These are phyloP conservation scores for Fremontodendron californicum DNA, from an alignment of 345 rosid genomes.

Conservation along the genomic window DNA sequence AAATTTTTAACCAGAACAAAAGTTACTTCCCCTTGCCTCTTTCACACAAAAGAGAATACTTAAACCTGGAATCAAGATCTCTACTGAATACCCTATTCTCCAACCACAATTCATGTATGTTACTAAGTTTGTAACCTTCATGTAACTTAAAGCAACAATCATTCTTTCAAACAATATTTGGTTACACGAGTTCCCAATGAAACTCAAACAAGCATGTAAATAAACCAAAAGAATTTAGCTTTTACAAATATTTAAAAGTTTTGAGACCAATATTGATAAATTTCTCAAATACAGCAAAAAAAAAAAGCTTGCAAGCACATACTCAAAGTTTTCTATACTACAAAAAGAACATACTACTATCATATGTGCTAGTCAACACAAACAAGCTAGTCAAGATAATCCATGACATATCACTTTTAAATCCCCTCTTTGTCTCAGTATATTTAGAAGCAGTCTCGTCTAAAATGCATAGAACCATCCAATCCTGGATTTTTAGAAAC, in stretches of 20 bases:
- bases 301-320: too few relatives aligned
- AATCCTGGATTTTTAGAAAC: background rate
- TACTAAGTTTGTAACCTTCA: background rate
- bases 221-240: background rate
- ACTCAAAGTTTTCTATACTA: too few relatives aligned
- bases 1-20: too few relatives aligned
- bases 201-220: background rate
- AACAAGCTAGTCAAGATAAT: background rate
- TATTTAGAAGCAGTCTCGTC: background rate
- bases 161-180: background rate
- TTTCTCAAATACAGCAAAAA: too few relatives aligned
- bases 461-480: conserved; percentile 4
- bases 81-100: background rate
- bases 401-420: background rate
- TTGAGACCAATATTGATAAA: background rate
- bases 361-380: background rate
- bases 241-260: background rate
- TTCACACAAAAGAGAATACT: too few relatives aligned
- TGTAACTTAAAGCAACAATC: background rate
- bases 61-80: too few relatives aligned
- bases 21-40: too few relatives aligned
- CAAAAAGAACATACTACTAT: background rate
- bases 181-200: background rate
- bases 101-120: background rate
- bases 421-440: background rate